These are phyloP conservation scores for Aspergillus ellipticus DNA, from an alignment of 495 filamentous ascomycete species.

Conservation along the genomic window DNA sequence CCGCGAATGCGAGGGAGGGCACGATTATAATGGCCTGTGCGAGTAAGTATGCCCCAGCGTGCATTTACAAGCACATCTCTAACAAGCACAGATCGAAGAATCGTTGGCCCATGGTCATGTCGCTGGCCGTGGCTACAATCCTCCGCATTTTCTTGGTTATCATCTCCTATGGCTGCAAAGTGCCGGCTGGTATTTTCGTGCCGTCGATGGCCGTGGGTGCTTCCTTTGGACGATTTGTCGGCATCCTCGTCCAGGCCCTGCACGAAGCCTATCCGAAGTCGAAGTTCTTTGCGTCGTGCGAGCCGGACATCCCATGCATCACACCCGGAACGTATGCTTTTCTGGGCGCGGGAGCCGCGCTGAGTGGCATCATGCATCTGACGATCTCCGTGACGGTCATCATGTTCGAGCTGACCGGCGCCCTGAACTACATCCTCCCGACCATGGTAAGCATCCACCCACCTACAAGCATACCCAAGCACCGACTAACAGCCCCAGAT, in stretches of 20 bases:
- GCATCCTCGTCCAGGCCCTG: conserved; percentile 86
- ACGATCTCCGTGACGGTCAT: conserved; percentile 96
- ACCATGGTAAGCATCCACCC: conserved; percentile 64
- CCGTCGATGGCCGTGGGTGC: conserved; percentile 98
- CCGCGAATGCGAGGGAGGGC: conserved; percentile 85
- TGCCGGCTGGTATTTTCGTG: conserved; percentile 95
- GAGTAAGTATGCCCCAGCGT: conserved; percentile 47
- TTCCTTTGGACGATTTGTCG: conserved; percentile 89
- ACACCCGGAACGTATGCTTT: conserved; percentile 97
- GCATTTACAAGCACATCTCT: conserved; percentile 14
- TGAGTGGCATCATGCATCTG: conserved; percentile 98
- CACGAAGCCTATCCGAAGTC: conserved; percentile 79
- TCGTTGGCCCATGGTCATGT: conserved; percentile 75
- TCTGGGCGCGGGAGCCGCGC: conserved; percentile 84
- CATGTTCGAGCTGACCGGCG: conserved; percentile 96
- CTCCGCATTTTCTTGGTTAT: conserved; percentile 84
- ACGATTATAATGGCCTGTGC: conserved; percentile 91
- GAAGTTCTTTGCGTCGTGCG: conserved; percentile 79
- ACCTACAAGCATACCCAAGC: background rate
- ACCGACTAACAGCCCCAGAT: conserved; percentile 52
- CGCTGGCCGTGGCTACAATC: conserved; percentile 74
- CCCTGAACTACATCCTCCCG: conserved; percentile 90
- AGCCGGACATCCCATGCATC: conserved; percentile 92
- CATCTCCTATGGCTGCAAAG: conserved; percentile 96
- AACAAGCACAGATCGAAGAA: conserved; percentile 46